Conservation (phyloP, 2,329 filamentous ascomycete species). For the Botrytis hyacinthi region DNA sequence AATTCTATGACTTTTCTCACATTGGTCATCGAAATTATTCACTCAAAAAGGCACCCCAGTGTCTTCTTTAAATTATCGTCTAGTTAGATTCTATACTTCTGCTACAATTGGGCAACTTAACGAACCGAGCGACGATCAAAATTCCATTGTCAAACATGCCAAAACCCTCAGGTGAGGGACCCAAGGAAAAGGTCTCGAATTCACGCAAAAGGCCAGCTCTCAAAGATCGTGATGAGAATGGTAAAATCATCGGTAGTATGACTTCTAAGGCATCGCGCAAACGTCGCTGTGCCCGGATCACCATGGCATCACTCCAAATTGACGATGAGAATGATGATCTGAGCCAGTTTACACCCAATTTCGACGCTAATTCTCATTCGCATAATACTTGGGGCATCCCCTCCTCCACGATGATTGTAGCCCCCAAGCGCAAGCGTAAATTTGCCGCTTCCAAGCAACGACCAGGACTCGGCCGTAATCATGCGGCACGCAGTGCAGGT, state of each 20-base stretch:
- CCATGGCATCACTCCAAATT: slow-evolving; percentile 16
- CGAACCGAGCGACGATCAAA: no score
- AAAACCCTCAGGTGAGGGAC: background rate
- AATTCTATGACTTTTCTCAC: background rate
- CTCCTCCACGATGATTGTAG: background rate
- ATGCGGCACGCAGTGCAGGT: background rate
- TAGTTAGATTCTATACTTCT: no score
- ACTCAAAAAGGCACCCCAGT: background rate
- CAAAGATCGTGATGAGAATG: slow-evolving; percentile 4
- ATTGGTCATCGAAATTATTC: background rate
- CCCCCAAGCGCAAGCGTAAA: slow-evolving; percentile 15
- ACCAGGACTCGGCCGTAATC: background rate
- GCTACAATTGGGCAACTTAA: background rate
- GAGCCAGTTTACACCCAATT: slow-evolving; percentile 3
- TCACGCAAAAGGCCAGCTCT: background rate
- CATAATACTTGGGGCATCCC: slow-evolving; percentile 21
- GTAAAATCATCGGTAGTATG: background rate
- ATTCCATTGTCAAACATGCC: background rate
- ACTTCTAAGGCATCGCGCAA: slow-evolving; percentile 16
- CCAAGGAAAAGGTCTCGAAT: background rate
- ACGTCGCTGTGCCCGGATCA: slow-evolving; percentile 4
- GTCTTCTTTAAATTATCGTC: background rate
- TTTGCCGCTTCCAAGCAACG: background rate
- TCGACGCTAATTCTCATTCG: slow-evolving; percentile 13
- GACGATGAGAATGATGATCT: slow-evolving; percentile 22